phyloP scores from a whole-genome alignment of 208 protist species.

The Trypanosoma melophagium region DNA sequence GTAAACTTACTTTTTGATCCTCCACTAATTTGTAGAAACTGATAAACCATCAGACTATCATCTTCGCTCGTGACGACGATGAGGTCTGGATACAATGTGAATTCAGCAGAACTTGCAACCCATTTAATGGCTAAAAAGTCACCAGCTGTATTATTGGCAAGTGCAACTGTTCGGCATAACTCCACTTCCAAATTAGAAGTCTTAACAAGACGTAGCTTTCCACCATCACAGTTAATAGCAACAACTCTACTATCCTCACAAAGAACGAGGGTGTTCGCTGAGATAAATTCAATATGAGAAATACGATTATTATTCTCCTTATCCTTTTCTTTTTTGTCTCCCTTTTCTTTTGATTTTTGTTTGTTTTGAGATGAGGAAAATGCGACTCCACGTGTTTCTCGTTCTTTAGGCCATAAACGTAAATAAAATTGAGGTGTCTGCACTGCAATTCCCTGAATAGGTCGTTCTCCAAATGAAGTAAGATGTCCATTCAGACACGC shows the following conservation, averaged over 20 bases:
- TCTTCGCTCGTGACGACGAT: conserved; percentile 74
- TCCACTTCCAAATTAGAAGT: conserved; percentile 53
- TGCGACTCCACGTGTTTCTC: no score
- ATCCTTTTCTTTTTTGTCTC: neutral
- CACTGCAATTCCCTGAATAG: conserved; percentile 56
- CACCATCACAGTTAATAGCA: conserved; percentile 65
- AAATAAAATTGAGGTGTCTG: conserved; percentile 64
- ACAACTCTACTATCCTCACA: conserved; percentile 62
- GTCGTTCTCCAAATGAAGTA: conserved; percentile 42
- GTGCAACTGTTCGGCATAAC: conserved; percentile 5
- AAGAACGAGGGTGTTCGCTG: conserved; percentile 38
- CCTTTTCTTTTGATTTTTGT: neutral
- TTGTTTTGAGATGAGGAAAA: neutral
- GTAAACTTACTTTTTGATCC: neutral
- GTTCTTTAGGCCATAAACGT: conserved; percentile 45
- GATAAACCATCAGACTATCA: conserved; percentile 76
- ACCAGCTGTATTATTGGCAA: conserved; percentile 74
- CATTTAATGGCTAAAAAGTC: conserved; percentile 67
- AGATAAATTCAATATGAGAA: conserved; percentile 31
- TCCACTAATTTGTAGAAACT: conserved; percentile 24
- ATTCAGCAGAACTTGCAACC: conserved; percentile 37
- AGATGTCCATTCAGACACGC: conserved; percentile 65
- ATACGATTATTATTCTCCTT: neutral
- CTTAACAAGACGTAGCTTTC: conserved; percentile 54
- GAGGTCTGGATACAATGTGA: conserved; percentile 57